A percentile compares a stretch with the other conserved stretches of the same genome.
These are phyloP conservation scores for Corchorus capsularis DNA, from an alignment of 345 rosid species.

Conservation along the genomic window DNA sequence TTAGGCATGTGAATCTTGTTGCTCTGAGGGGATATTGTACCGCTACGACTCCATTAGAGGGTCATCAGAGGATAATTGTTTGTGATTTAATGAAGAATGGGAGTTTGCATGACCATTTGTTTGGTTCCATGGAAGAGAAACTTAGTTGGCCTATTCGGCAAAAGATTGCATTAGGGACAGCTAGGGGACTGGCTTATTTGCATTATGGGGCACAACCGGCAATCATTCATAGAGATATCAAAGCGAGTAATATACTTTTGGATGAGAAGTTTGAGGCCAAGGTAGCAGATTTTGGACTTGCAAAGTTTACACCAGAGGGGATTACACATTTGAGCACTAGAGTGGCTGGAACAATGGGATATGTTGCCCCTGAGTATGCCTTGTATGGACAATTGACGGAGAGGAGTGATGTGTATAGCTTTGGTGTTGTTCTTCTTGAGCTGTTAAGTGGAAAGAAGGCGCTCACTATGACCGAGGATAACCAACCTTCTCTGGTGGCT, in stretches of 20 bases:
- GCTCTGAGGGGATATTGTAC: conserved; percentile 83
- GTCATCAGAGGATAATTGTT: conserved; percentile 95
- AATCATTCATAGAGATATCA: conserved; percentile 87
- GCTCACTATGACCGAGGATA: conserved; percentile 44
- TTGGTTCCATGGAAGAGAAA: conserved; percentile 45
- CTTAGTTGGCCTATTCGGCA: conserved; percentile 85
- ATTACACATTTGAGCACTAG: conserved; percentile 86
- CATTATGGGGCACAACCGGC: conserved; percentile 80
- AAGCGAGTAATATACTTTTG: conserved; percentile 85
- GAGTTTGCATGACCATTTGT: conserved; percentile 78
- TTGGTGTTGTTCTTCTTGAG: conserved; percentile 88
- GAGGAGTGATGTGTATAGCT: conserved; percentile 90
- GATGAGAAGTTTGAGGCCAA: conserved; percentile 80
- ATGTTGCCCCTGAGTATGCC: conserved; percentile 96
- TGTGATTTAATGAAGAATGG: conserved; percentile 87
- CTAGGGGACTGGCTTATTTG: conserved; percentile 83
- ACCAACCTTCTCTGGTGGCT: conserved; percentile 65
- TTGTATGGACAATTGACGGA: conserved; percentile 85
- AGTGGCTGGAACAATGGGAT: conserved; percentile 97
- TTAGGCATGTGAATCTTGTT: conserved; percentile 83
- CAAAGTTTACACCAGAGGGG: conserved; percentile 82
- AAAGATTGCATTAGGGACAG: conserved; percentile 82
- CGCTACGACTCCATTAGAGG: conserved; percentile 75
- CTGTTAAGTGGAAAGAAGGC: conserved; percentile 88
- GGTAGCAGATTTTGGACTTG: conserved; percentile 90